Base-by-base conservation (phyloP, 108 stramenopile genomes). In the Epipyxis sp. region DNA sequence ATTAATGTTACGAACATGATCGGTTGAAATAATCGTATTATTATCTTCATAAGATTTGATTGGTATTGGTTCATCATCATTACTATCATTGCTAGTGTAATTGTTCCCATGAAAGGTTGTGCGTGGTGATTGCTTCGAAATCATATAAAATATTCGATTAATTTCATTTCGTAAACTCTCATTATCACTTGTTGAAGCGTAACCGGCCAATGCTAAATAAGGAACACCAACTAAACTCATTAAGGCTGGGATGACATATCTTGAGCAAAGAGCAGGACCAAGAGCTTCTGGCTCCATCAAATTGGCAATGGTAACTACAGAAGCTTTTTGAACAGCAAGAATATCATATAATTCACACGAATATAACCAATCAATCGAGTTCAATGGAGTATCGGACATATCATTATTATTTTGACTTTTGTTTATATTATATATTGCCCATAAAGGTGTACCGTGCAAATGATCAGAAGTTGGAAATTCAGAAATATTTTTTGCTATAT, bases 201-300 rank as follows among this genome's bases (percentile, higher is more conserved):
- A 74, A 32, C 32, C 71, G 20, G 50, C 34, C 32, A 37, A 13
- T 13, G 71, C 71, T 37, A 74, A 25, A 43, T 57, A 42, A 37
- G 71, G 71, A 13, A 34, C 35, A 10, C 71, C 71, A 27, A 74
- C 34, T 3, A 74, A 25, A 57, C 71, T 54, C 27, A 74, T 10
- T 37, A 74, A 39, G 43, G n/a, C 34, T 16, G 71, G 71, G 3
- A 74, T 37, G 50, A 74, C 43, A 39, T 74, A 74, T 13, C 71
- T 37, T 42, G 50, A 37, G 3, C 6, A 6, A 6, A 74, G n/a
- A 34, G 42, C 71, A 34, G 6, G 6, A 6, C 71, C 71, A 10
- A 74, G 29, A 10, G 71, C 16, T 6, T 74, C 13, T 10, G 71
- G 13, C 27, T 46, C 44, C 10, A 27, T 6, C 20, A 74, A 25